Base-by-base conservation (phyloP, 768 basidiomycete genomes). In the Lactarius hengduanensis region DNA sequence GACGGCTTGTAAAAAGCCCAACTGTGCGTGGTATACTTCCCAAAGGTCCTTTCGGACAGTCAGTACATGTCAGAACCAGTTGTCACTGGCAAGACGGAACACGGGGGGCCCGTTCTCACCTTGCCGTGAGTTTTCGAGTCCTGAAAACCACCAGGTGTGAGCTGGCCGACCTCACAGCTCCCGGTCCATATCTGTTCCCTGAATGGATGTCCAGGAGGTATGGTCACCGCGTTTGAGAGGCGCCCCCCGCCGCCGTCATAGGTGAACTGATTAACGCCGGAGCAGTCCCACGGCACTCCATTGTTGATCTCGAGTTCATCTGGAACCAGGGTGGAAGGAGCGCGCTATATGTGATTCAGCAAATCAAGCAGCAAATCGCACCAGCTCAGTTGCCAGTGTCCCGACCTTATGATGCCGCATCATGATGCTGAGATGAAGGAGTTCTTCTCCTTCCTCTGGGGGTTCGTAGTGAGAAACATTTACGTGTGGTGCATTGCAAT, bases 401-500 rank as follows among this genome's bases (percentile, higher is more conserved):
- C 45, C 9, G n/a, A 47, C 45, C 45, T 47, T 47, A 28, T 28
- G 28, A 28, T 28, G 28, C 28, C n/a, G 28, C 28, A 28, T 28
- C 28, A 47, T 47, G 45, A 47, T 47, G 45, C 45, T 47, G 45
- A 47, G n/a, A n/a, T 47, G 45, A 47, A 47, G 2, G 20, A n/a
- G 45, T n/a, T 47, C 45, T 47, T 20, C 45, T 47, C 45, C 45
- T 18, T 47, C 45, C 45, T 63, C n/a, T 79, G 80, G 5, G 78
- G 80, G 47, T 70, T 43, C 7, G 81, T 83, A 18, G 77, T 76
- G 59, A 55, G 71, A 71, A 1, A 72, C 69, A 62, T 78, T 79
- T 64, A 81, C 78, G 59, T 80, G 82, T 0, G 81, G 80, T 0
- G 82, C 81, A 57, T 83, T 83, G 72, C 81, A 83, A 65, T 83